Evolutionary conservation across 352 stramenopile genomes (phyloP).

Genomic region (Phytopythium sindhum): DNA sequence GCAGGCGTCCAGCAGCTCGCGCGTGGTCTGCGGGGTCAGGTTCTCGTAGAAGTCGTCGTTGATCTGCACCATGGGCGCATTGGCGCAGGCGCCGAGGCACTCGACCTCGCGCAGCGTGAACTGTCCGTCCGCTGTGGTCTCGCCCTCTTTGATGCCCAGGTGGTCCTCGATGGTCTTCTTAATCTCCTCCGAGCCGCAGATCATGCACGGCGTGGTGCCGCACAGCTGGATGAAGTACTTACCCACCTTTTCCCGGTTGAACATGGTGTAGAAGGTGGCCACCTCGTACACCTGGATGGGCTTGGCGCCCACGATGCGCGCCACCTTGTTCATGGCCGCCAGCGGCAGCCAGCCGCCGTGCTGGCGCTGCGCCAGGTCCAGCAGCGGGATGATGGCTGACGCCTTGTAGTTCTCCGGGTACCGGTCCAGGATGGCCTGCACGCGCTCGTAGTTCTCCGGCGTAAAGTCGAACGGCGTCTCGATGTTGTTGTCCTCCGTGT

Average conservation of each 20-base stretch:
- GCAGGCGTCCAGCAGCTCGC: conserved; percentile 96
- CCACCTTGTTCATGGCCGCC: conserved; percentile 99
- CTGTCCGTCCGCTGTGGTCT: conserved; percentile 71
- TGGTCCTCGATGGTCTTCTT: conserved; percentile 98
- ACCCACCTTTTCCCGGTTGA: conserved; percentile 94
- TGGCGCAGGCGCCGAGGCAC: conserved; percentile 98
- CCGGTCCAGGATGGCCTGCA: conserved; percentile 94
- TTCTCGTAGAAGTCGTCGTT: conserved; percentile 99
- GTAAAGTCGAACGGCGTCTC: conserved; percentile 98
- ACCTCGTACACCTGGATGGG: conserved; percentile 99
- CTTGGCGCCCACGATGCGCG: conserved; percentile 95
- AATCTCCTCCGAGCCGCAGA: conserved; percentile 99
- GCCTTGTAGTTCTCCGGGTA: conserved; percentile 99
- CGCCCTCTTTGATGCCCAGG: conserved; percentile 96
- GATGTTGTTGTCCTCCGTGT: conserved; percentile 96
- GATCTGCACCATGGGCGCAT: conserved; percentile 99
- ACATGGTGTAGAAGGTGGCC: conserved; percentile 99
- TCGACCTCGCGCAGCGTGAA: conserved; percentile 98
- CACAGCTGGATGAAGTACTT: conserved; percentile 98
- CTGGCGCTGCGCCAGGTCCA: conserved; percentile 96
- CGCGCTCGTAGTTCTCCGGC: conserved; percentile 96
- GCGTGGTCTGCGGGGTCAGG: conserved; percentile 96
- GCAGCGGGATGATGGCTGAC: conserved; percentile 97
- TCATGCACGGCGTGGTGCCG: conserved; percentile 99
- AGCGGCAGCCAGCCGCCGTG: conserved; percentile 97